Conservation (phyloP, 352 stramenopile genomes). For the Pythium aphanidermatum region DNA sequence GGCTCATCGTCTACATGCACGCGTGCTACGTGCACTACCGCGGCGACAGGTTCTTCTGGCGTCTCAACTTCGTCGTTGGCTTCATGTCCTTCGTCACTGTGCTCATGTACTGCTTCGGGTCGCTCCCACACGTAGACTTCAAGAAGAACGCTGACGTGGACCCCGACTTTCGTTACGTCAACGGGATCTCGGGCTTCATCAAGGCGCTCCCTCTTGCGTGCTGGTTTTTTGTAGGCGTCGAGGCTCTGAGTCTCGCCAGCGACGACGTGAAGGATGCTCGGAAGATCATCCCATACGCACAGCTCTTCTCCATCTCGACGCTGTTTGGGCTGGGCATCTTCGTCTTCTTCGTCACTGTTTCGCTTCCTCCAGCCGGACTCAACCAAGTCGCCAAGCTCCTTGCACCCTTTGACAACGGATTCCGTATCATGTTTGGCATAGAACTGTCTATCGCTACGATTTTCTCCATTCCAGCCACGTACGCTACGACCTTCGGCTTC, state of each 20-base stretch:
- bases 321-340: conserved; percentile 10
- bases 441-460: conserved; percentile 10
- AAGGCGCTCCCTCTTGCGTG: conserved; percentile 15
- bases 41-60: conserved; percentile 24
- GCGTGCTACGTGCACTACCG: conserved; percentile 16
- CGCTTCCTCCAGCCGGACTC: conserved; percentile 17
- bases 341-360: conserved; percentile 23
- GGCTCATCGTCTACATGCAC: conserved; percentile 19
- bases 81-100: conserved; percentile 10
- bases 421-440: conserved; percentile 23
- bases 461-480: conserved; percentile 28
- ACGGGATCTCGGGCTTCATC: conserved; percentile 20
- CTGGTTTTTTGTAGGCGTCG: conserved; percentile 31
- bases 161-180: conserved; percentile 12
- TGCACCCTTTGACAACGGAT: conserved; percentile 24
- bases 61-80: conserved; percentile 17
- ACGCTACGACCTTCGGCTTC: conserved; percentile 27
- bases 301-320: conserved; percentile 21
- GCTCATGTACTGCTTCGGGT: conserved; percentile 18
- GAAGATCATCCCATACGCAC: conserved; percentile 17
- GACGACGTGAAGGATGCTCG: conserved; percentile 15
- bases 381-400: conserved; percentile 17
- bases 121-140: conserved; percentile 20
- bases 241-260: conserved; percentile 20
- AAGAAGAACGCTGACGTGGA: conserved; percentile 8